A percentile compares a stretch with the other conserved stretches of the same genome.
Conservation (phyloP, 1,284 basidiomycete genomes). For the Trichosporon faecale region DNA sequence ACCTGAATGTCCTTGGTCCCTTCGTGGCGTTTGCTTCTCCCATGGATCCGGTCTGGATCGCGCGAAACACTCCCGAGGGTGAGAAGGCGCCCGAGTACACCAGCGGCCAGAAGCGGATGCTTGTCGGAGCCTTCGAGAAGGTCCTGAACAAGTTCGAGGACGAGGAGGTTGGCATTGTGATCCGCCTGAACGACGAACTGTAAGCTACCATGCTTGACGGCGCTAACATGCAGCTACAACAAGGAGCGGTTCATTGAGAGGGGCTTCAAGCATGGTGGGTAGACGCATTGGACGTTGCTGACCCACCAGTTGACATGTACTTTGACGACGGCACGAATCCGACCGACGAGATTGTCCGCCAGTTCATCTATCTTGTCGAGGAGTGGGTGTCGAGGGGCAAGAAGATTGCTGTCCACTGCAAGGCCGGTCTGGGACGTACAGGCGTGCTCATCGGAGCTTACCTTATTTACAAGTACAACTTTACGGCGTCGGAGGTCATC, state of each 20-base stretch:
- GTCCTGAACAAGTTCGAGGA: conserved; percentile 90
- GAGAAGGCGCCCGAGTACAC: conserved; percentile 10
- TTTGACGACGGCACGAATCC: conserved; percentile 87
- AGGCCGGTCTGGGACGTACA: conserved; percentile 50
- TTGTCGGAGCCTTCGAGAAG: conserved; percentile 74
- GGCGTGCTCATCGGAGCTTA: conserved; percentile 96
- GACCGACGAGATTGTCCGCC: conserved; percentile 85
- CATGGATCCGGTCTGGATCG: conserved; percentile 55
- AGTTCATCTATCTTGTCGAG: conserved; percentile 83
- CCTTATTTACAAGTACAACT: conserved; percentile 98
- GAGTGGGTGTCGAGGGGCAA: conserved; percentile 67
- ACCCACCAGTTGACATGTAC: conserved; percentile 61
- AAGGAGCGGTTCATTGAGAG: conserved; percentile 74
- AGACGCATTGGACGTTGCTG: neutral
- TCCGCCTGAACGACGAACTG: conserved; percentile 89
- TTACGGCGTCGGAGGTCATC: conserved; percentile 95
- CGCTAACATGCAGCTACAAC: conserved; percentile 63
- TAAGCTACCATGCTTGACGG: conserved; percentile 19
- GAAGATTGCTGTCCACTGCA: conserved; percentile 81
- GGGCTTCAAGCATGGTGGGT: conserved; percentile 71
- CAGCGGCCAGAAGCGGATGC: conserved; percentile 51
- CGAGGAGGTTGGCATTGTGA: conserved; percentile 82
- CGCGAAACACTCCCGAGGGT: neutral
- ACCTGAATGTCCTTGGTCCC: conserved; percentile 85
- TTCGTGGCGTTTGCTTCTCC: conserved; percentile 97